These are phyloP conservation scores for Naganishia sp. DNA, from an alignment of 1,284 basidiomycete genomes.

Conservation along the genomic window DNA sequence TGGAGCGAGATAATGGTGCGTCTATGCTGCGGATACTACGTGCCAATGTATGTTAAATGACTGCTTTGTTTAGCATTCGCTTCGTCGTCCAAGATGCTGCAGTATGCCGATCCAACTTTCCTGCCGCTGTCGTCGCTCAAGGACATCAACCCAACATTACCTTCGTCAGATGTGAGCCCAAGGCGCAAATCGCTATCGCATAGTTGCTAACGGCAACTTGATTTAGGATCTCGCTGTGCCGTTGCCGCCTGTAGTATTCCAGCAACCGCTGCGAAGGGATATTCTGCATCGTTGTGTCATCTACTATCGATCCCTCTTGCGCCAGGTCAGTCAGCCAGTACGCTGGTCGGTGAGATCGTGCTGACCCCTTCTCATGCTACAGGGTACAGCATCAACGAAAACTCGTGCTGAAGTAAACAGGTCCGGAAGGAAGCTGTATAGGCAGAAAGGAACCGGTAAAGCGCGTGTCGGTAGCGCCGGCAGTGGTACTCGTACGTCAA, in stretches of 20 bases:
- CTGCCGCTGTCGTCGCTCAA: constrained; percentile 49
- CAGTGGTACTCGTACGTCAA: constrained; percentile 72
- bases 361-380: constrained; percentile 35
- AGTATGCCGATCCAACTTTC: constrained; percentile 27
- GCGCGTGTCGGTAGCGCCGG: constrained; percentile 88
- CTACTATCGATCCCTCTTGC: constrained; percentile 82
- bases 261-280: constrained; percentile 81
- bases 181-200: neutral
- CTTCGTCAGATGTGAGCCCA: constrained; percentile 40
- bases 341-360: neutral
- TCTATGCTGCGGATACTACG: neutral
- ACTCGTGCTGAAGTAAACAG: constrained; percentile 85
- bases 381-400: constrained; percentile 65
- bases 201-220: neutral
- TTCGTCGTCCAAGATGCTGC: constrained; percentile 13
- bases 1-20: constrained; percentile 33
- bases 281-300: constrained; percentile 91
- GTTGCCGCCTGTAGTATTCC: constrained; percentile 63
- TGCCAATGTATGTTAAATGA: neutral
- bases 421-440: constrained; percentile 82
- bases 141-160: constrained; percentile 42
- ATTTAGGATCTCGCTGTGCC: constrained; percentile 40
- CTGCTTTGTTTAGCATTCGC: constrained; percentile 7
- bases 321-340: constrained; percentile 61
- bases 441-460: constrained; percentile 86